Percentiles rank a stretch among this genome's conserved stretches.
These are phyloP conservation scores for Penicillium bovifimosum DNA, from an alignment of 495 filamentous ascomycete species.

Conservation along the genomic window DNA sequence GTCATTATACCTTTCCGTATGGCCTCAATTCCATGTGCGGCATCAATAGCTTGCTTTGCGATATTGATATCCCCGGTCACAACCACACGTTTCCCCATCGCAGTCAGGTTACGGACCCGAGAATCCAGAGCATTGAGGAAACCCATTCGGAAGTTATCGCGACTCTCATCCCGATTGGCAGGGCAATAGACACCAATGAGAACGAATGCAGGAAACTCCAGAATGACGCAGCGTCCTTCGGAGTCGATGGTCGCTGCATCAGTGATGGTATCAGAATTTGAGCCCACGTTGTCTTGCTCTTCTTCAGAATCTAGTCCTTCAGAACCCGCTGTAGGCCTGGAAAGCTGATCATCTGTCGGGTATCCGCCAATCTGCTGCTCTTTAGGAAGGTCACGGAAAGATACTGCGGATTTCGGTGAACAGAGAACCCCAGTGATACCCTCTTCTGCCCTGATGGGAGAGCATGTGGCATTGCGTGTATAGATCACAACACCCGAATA, in stretches of 20 bases:
- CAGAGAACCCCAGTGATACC: constrained; percentile 80
- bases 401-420: constrained; percentile 66
- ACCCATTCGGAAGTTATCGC: constrained; percentile 74
- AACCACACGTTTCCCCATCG: constrained; percentile 74
- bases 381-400: constrained; percentile 68
- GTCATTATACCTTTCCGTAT: constrained; percentile 64
- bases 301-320: constrained; percentile 3
- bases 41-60: constrained; percentile 65
- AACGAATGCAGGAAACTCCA: constrained; percentile 95
- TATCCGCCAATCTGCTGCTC: constrained; percentile 93
- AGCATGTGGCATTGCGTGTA: constrained; percentile 81
- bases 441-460: constrained; percentile 88
- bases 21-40: constrained; percentile 60
- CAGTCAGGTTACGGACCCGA: constrained; percentile 77
- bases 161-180: constrained; percentile 76
- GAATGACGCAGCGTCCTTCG: constrained; percentile 85
- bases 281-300: not conserved
- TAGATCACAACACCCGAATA: constrained; percentile 97
- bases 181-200: constrained; percentile 87
- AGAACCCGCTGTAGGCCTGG: constrained; percentile 15
- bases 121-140: constrained; percentile 77
- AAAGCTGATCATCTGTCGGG: constrained; percentile 62
- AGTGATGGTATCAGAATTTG: constrained; percentile 28
- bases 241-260: constrained; percentile 75
- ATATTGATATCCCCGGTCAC: constrained; percentile 91